Base-by-base conservation (phyloP, 202 grass and related monocot genomes). In the Setaria viridis region DNA sequence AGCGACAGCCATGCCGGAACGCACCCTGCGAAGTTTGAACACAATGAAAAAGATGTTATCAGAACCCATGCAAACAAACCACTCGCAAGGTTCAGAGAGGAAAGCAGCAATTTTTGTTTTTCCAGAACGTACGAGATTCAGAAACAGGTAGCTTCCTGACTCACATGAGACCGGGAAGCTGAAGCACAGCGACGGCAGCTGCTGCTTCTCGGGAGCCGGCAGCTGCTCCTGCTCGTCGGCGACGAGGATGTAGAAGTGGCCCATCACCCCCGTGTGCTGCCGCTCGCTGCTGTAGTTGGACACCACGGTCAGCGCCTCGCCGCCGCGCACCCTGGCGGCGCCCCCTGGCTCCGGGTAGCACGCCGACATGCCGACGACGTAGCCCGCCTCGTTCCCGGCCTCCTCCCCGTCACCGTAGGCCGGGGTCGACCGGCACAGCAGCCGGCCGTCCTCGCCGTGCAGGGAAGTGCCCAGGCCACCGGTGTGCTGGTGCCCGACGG, bases 321-420 rank as follows among this genome's bases (percentile, higher is more conserved):
- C 91, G 35, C 88, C 88, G 4, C 60, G 72, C 29, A 95, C 94
- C 72, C 59, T 54, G 3, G 6, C 15, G 51, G 51, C 64, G 5
- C 88, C 82, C 25, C 25, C 25, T 5, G 93, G 78, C 57, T 78
- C 67, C 6, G 95, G 95, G 70, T 91, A 98, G 76, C 93, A 98
- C 2, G 82, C 74, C 0, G 95, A 89, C 95, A 98, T 95, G 80
- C 95, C 93, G 0, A 98, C 87, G 10, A 98, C 91, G 90, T 98
- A 98, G 11, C 86, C 87, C 0, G 77, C 91, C 64, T 98, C 95
- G 7, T 95, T 91, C 58, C 95, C 95, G 50, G 86, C 89, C 72
- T 95, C 93, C 62, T 69, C 8, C 29, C 91, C 91, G 0, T 85
- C 65, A 39, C 93, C 91, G 42, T 98, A 98, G 3, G 25, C 92